Evolutionary conservation across 2,329 filamentous ascomycete genomes (phyloP).

Genomic region (Hypoxylon sp.): DNA sequence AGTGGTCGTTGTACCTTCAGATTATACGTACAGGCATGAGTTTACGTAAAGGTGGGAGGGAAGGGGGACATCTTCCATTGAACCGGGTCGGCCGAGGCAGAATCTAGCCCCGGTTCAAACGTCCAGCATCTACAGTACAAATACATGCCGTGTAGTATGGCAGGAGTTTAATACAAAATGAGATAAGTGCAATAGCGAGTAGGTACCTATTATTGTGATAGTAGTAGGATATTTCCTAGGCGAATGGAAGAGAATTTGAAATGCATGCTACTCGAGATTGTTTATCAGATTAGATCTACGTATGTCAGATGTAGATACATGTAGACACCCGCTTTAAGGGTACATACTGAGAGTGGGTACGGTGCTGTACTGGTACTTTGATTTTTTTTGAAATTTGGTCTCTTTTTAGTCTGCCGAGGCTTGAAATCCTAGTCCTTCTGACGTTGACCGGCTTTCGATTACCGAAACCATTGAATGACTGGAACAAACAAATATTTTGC

Average conservation of each 20-base stretch:
- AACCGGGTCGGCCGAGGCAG: conserved; percentile 40
- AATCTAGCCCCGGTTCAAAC: conserved; percentile 12
- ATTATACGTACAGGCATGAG: background rate
- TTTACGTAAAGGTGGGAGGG: conserved; percentile 17
- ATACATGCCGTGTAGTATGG: background rate
- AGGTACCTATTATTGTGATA: background rate
- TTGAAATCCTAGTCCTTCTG: conserved; percentile 21
- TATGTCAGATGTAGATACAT: conserved; percentile 2
- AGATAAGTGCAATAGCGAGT: background rate
- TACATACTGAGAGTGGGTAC: no score
- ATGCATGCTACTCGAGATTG: conserved; percentile 7
- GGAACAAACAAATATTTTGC: background rate
- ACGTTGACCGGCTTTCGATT: conserved; percentile 41
- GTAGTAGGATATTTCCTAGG: background rate
- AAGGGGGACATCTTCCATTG: conserved; percentile 27
- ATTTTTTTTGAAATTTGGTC: conserved; percentile 11
- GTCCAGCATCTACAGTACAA: background rate
- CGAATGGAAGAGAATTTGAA: background rate
- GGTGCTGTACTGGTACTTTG: conserved; percentile 23
- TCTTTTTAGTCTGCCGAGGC: conserved; percentile 36
- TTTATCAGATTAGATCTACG: conserved; percentile 25
- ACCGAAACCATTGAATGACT: conserved; percentile 29
- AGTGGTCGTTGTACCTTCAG: background rate
- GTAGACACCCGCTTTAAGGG: background rate
- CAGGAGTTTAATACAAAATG: background rate